Evolutionary conservation across 257 asterid species (phyloP).

Genomic region (Gynochthodes officinalis): DNA sequence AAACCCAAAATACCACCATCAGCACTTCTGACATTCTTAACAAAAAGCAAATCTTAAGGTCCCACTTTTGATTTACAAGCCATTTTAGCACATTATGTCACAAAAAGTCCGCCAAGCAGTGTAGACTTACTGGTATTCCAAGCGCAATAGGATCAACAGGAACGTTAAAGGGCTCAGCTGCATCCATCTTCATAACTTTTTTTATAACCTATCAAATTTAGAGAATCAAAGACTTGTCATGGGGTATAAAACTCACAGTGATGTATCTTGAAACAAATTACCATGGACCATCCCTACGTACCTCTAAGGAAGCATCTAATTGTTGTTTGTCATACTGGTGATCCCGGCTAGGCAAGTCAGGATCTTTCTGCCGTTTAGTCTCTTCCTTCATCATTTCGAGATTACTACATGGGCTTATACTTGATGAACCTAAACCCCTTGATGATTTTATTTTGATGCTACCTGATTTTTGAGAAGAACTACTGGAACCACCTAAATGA

Average conservation of each 20-base stretch:
- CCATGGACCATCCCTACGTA: slow-evolving; percentile 22
- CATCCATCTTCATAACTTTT: slow-evolving; percentile 95
- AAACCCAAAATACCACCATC: background rate
- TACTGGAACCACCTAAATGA: slow-evolving; percentile 40
- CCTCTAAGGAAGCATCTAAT: slow-evolving; percentile 77
- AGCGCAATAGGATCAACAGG: slow-evolving; percentile 92
- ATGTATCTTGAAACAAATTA: slow-evolving; percentile 12
- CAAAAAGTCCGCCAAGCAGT: background rate
- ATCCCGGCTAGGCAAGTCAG: slow-evolving; percentile 36
- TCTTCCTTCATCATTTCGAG: slow-evolving; percentile 58
- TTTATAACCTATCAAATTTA: slow-evolving; percentile 59
- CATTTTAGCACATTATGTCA: background rate
- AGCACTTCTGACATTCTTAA: background rate
- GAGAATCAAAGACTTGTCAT: slow-evolving; percentile 17
- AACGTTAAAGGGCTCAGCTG: slow-evolving; percentile 83
- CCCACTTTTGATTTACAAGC: background rate
- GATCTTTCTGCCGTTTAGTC: slow-evolving; percentile 53
- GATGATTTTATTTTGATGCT: slow-evolving; percentile 84
- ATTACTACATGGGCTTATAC: slow-evolving; percentile 86
- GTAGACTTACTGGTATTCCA: slow-evolving; percentile 64
- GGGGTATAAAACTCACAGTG: background rate
- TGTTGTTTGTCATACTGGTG: slow-evolving; percentile 65
- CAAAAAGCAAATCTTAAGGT: background rate
- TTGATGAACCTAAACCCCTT: slow-evolving; percentile 62
- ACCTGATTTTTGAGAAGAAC: slow-evolving; percentile 45